Evolutionary conservation across 2,329 filamentous ascomycete genomes (phyloP).

Genomic region (Zasmidium cellare): DNA sequence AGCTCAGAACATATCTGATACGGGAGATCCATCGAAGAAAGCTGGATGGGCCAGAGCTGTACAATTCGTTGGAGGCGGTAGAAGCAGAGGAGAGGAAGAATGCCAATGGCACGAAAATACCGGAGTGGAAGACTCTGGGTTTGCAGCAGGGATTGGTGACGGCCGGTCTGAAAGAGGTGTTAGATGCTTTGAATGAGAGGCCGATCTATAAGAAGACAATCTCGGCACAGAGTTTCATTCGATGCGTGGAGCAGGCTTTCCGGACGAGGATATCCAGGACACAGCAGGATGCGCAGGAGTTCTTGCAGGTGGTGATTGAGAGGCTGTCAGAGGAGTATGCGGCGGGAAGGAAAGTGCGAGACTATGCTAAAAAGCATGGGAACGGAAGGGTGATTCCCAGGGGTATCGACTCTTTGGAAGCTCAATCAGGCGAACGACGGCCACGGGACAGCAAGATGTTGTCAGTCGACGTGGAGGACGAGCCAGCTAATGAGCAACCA

Average conservation of each 20-base stretch:
- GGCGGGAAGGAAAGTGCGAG: conserved; percentile 73
- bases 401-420: conserved; percentile 10
- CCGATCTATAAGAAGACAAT: conserved; percentile 94
- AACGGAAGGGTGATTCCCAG: not conserved
- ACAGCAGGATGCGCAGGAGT: conserved; percentile 97
- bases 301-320: conserved; percentile 90
- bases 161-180: conserved; percentile 82
- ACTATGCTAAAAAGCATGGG: conserved; percentile 47
- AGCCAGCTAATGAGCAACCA: conserved; percentile 26
- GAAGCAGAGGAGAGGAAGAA: conserved; percentile 61
- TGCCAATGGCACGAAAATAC: conserved; percentile 31
- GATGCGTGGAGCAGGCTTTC: conserved; percentile 81
- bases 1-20: conserved; percentile 88
- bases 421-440: not conserved
- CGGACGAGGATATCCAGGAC: conserved; percentile 86
- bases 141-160: conserved; percentile 83
- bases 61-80: conserved; percentile 59
- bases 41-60: conserved; percentile 76
- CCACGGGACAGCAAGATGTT: conserved; percentile 21
- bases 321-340: conserved; percentile 92
- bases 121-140: conserved; percentile 52
- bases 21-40: conserved; percentile 82
- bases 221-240: conserved; percentile 80
- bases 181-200: conserved; percentile 89
- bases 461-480: conserved; percentile 1